Evolutionary conservation across 169 alveolate genomes (phyloP).

Genomic region (Plasmodium cynomolgi): DNA sequence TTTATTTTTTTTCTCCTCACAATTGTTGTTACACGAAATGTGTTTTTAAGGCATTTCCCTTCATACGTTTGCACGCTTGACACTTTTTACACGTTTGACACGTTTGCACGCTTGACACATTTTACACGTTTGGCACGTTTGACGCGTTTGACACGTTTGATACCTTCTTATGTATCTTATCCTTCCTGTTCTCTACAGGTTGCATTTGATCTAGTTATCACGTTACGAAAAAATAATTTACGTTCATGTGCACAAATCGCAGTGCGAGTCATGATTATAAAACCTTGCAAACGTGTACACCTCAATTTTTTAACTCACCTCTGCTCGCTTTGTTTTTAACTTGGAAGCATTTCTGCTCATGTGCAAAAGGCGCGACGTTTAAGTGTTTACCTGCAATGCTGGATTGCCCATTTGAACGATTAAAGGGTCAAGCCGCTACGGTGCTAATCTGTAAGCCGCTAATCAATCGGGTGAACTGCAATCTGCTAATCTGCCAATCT

Average conservation of each 20-base stretch:
- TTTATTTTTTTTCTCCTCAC: constrained; percentile 15
- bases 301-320: neutral
- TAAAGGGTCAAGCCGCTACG: neutral
- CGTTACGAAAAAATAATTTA: neutral
- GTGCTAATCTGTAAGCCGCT: neutral
- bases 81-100: neutral
- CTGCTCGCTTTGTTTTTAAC: neutral
- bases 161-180: neutral
- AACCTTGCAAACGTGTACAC: neutral
- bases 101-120: neutral
- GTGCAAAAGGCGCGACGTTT: neutral
- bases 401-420: neutral
- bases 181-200: neutral
- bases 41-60: constrained; percentile 2
- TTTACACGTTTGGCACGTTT: neutral
- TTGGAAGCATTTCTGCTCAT: neutral
- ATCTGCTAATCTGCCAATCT: neutral
- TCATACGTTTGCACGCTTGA: neutral
- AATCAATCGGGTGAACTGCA: neutral
- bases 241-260: neutral
- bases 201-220: constrained; percentile 31
- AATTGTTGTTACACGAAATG: neutral
- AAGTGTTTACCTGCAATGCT: neutral
- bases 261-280: neutral
- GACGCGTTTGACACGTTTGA: neutral